Evolutionary conservation across 2,329 filamentous ascomycete genomes (phyloP).

Genomic region (Thelonectria blattea): DNA sequence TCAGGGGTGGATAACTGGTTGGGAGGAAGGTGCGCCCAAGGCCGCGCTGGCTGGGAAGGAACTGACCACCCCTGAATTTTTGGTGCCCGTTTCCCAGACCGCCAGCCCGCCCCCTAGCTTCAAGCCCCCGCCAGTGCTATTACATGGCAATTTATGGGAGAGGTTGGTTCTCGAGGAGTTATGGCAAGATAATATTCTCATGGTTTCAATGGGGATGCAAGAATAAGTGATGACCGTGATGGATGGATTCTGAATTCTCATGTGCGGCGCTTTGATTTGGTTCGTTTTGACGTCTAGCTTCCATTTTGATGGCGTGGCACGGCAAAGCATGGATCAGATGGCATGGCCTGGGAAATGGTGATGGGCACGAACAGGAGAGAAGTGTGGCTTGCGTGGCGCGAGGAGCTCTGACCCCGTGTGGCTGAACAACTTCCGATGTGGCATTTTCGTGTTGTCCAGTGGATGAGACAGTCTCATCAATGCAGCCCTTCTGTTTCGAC

Average conservation of each 20-base stretch:
- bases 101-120: conserved; percentile 35
- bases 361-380: conserved; percentile 11
- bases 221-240: background rate
- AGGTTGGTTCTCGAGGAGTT: conserved; percentile 8
- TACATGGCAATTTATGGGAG: conserved; percentile 19
- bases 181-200: background rate
- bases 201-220: background rate
- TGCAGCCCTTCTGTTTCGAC: background rate
- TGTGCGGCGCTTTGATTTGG: conserved; percentile 5
- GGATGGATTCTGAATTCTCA: background rate
- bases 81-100: conserved; percentile 36
- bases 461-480: conserved; percentile 19
- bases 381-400: conserved; percentile 15
- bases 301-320: conserved; percentile 3
- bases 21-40: conserved; percentile 17
- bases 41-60: background rate
- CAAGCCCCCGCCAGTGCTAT: conserved; percentile 21
- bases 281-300: background rate
- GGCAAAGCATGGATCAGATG: background rate
- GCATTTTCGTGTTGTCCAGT: conserved; percentile 21
- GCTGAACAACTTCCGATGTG: background rate
- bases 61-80: conserved; percentile 22
- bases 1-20: conserved; percentile 38
- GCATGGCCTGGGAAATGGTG: conserved; percentile 13
- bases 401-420: background rate